phyloP scores from a whole-genome alignment of 768 basidiomycete species.

The Mycena maculata region DNA sequence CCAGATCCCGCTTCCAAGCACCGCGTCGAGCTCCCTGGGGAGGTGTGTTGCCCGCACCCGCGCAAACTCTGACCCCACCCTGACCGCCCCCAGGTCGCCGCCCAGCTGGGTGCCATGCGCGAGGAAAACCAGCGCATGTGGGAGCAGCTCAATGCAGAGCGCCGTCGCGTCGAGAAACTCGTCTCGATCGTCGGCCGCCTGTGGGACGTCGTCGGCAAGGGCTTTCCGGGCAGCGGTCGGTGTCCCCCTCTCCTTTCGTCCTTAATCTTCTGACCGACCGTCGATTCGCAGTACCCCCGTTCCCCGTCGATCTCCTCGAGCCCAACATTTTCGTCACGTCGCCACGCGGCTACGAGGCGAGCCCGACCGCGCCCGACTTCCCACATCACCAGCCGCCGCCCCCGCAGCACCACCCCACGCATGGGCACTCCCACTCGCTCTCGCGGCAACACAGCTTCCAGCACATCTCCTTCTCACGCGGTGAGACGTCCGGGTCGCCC shows the following conservation, averaged over 20 bases:
- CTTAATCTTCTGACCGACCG: constrained; percentile 4
- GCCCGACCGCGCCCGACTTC: constrained; percentile 55
- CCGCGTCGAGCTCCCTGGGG: constrained; percentile 84
- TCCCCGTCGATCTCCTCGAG: constrained; percentile 67
- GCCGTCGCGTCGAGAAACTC: constrained; percentile 70
- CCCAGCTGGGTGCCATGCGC: constrained; percentile 75
- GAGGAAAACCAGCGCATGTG: constrained; percentile 78
- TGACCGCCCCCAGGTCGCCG: constrained; percentile 55
- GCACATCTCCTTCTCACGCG: constrained; percentile 56
- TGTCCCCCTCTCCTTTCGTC: constrained; percentile 32
- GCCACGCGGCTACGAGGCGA: constrained; percentile 55
- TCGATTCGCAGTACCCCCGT: constrained; percentile 52
- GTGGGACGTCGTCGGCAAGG: constrained; percentile 71
- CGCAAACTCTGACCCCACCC: constrained; percentile 27
- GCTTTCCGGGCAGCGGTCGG: constrained; percentile 66
- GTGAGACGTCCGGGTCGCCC: constrained; percentile 49
- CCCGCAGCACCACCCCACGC: constrained; percentile 29
- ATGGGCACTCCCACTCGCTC: constrained; percentile 55
- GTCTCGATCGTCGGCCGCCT: constrained; percentile 67
- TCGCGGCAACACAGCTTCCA: constrained; percentile 73
- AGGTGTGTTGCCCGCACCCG: constrained; percentile 61
- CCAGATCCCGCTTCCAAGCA: constrained; percentile 79
- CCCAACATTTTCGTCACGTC: constrained; percentile 83
- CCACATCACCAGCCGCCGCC: constrained; percentile 42
- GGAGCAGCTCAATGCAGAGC: constrained; percentile 66